Evolutionary conservation across 768 basidiomycete species (phyloP).

Genomic region (Rhizopogon salebrosus): DNA sequence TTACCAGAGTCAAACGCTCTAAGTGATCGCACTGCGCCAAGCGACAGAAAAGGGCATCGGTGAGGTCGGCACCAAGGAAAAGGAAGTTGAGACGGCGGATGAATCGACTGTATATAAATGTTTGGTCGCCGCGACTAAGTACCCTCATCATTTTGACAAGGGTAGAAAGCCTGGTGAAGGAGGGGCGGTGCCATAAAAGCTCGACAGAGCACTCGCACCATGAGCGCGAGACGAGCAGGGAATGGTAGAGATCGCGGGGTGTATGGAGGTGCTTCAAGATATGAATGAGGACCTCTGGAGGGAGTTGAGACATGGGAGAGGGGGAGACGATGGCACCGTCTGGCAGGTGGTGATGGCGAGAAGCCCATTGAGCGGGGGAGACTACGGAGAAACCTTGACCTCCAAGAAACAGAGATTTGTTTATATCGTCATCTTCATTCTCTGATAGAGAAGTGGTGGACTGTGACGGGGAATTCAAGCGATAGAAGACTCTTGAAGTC

Average conservation of each 20-base stretch:
- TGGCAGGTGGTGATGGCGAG: slow-evolving; percentile 26
- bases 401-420: slow-evolving; percentile 39
- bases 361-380: slow-evolving; percentile 66
- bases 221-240: slow-evolving; percentile 76
- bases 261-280: slow-evolving; percentile 82
- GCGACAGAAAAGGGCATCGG: slow-evolving; percentile 66
- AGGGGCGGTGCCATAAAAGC: slow-evolving; percentile 90
- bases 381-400: slow-evolving; percentile 33
- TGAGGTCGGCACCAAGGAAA: slow-evolving; percentile 60
- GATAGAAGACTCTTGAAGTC: slow-evolving; percentile 31
- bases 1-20: slow-evolving; percentile 85
- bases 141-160: slow-evolving; percentile 77
- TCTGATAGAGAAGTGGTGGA: slow-evolving; percentile 78
- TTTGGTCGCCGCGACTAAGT: slow-evolving; percentile 56
- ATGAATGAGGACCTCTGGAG: slow-evolving; percentile 90
- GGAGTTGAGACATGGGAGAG: slow-evolving; percentile 64
- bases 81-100: slow-evolving; percentile 90
- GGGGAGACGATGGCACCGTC: slow-evolving; percentile 27
- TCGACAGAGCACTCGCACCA: slow-evolving; percentile 98
- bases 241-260: slow-evolving; percentile 65
- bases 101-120: slow-evolving; percentile 84
- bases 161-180: slow-evolving; percentile 61
- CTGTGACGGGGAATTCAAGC: slow-evolving; percentile 48
- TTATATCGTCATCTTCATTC: slow-evolving; percentile 62
- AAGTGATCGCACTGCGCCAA: slow-evolving; percentile 73